Conservation (phyloP, 2,329 filamentous ascomycete species). For the Teratosphaeriaceae sp. region DNA sequence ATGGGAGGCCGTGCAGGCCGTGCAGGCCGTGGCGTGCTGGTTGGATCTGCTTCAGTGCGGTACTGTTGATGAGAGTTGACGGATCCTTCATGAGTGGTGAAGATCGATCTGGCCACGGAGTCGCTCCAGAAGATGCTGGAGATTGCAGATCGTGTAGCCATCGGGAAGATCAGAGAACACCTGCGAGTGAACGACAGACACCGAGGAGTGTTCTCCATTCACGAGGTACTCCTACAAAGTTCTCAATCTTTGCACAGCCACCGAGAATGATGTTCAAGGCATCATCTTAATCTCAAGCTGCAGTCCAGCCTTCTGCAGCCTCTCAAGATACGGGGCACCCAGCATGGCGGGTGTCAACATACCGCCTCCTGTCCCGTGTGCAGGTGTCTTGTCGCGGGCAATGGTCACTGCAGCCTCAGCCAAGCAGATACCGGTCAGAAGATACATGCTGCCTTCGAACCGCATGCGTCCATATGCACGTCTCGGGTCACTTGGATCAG, state of each 20-base stretch:
- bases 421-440: slow-evolving; percentile 58
- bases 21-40: not conserved
- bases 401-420: slow-evolving; percentile 60
- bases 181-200: not conserved
- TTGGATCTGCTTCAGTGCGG: not conserved
- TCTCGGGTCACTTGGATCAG: slow-evolving; percentile 38
- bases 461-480: slow-evolving; percentile 51
- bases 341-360: slow-evolving; percentile 66
- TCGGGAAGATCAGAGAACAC: too few relatives aligned
- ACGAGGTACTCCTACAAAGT: too few relatives aligned
- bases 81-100: not conserved
- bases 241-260: too few relatives aligned
- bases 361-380: slow-evolving; percentile 54
- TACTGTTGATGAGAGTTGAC: not conserved
- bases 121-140: too few relatives aligned
- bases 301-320: slow-evolving; percentile 55
- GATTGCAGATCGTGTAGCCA: too few relatives aligned
- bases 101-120: not conserved
- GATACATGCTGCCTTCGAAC: slow-evolving; percentile 58
- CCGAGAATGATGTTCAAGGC: too few relatives aligned
- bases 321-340: slow-evolving; percentile 60
- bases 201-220: not conserved
- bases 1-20: not conserved
- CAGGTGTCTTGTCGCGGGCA: slow-evolving; percentile 48
- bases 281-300: slow-evolving; percentile 46